Evolutionary conservation across 306 rosid species (phyloP), one percentile per base, ranked within the genome.

Genomic region (Hylodesmum podocarpum): DNA sequence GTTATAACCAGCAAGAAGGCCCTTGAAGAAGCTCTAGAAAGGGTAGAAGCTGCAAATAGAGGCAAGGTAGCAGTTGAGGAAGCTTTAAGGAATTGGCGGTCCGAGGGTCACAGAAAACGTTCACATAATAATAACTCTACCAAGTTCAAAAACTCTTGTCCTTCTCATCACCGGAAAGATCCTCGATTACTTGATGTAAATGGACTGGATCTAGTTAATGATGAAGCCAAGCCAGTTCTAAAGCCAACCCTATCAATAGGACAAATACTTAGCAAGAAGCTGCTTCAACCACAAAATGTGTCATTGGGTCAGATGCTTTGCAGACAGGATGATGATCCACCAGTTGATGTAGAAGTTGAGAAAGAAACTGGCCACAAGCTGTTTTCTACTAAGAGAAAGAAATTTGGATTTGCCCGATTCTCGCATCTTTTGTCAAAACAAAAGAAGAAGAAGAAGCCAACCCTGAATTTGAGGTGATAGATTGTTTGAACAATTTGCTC

Each of bases 301-400:
- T 92, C 97, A 5, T 55, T 95, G n/a, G 97, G 97, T 75, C 96
- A 90, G 79, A 89, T 92, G 97, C 96, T 95, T 29, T 76, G 90
- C 59, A 92, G 81, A 65, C 88, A 88, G 75, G 74, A 80, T 36
- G 83, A 81, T 11, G 85, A 83, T 80, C 80, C 33, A 10, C 76
- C 75, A 51, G 68, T 59, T 63, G 77, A 71, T 44, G 74, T 51
- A 50, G 81, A 72, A 73, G 62, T 28, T 33, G 92, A 87, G 66
- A 89, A 86, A 79, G 96, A 83, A 74, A 82, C 28, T 65, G 75
- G 53, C 59, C 85, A 68, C 78, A 89, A 84, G 80, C 85, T 80
- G 68, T 82, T 84, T 68, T 79, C 87, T 78, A 83, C 87, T 1
- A 92, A 87, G 86, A 87, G 95, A 70, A 96, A 89, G 94, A 92